Conservation (phyloP, 129 eudicot species). For the Erigeron canadensis region DNA sequence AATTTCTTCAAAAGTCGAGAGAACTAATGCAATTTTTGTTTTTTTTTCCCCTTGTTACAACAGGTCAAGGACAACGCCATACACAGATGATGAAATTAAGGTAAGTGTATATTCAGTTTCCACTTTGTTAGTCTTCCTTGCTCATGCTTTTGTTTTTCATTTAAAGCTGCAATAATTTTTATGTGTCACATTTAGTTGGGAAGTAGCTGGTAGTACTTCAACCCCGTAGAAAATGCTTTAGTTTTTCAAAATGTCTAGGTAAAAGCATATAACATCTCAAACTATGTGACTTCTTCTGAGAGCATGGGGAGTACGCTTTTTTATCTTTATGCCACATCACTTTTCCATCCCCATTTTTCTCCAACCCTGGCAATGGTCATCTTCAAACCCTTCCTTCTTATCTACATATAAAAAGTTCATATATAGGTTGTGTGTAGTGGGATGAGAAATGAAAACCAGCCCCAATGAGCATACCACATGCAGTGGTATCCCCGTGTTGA, state of each 20-base stretch:
- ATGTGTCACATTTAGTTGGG: not conserved
- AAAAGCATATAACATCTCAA: not conserved
- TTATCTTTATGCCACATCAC: not conserved
- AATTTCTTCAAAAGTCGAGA: not conserved
- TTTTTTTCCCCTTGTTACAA: conserved; percentile 11
- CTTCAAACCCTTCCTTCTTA: too few species aligned
- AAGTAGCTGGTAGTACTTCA: not conserved
- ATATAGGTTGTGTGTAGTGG: too few species aligned
- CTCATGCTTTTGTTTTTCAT: not conserved
- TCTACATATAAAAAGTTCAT: too few species aligned
- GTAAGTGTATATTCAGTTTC: conserved; percentile 29
- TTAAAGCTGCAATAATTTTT: not conserved
- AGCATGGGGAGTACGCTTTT: not conserved
- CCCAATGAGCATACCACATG: too few species aligned
- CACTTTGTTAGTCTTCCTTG: not conserved
- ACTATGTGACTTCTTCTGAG: too few species aligned
- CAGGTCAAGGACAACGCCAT: conserved; percentile 67
- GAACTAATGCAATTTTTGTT: not conserved
- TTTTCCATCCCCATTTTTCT: not conserved
- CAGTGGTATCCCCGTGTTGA: too few species aligned
- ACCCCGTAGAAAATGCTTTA: not conserved
- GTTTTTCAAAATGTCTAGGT: not conserved
- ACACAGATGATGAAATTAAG: conserved; percentile 87
- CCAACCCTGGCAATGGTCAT: too few species aligned
- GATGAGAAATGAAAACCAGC: too few species aligned